A percentile compares a stretch with the other conserved stretches of the same genome.
phyloP scores from a whole-genome alignment of 1,139 yeast species.

The Lodderomyces orthopsilosis region DNA sequence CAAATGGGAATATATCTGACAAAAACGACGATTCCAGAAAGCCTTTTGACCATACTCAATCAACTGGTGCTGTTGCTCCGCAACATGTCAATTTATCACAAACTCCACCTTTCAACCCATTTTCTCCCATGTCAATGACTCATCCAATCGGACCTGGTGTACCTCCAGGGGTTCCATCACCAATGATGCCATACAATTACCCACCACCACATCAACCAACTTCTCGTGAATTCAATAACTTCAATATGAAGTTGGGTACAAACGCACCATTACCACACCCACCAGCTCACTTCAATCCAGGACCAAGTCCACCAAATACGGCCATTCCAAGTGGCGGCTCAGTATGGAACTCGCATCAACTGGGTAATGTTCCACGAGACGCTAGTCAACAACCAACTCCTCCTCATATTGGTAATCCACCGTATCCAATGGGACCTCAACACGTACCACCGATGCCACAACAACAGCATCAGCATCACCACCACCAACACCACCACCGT shows the following conservation, averaged over 20 bases:
- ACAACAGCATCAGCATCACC: constrained; percentile 3
- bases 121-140: constrained; percentile 9
- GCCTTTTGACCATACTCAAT: background rate
- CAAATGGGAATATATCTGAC: background rate
- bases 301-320: background rate
- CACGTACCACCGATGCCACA: constrained; percentile 10
- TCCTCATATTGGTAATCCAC: background rate
- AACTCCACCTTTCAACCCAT: constrained; percentile 12
- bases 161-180: constrained; percentile 2
- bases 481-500: constrained; percentile 2
- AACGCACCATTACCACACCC: background rate
- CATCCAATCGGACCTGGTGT: background rate
- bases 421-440: constrained; percentile 4
- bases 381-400: constrained; percentile 5
- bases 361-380: background rate
- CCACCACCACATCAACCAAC: constrained; percentile 8
- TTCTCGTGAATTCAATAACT: constrained; percentile 12
- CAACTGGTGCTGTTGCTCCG: constrained; percentile 12
- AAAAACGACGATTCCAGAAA: background rate
- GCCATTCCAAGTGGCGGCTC: background rate
- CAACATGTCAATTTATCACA: constrained; percentile 29
- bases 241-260: constrained; percentile 4
- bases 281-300: background rate
- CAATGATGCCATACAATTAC: constrained; percentile 4
- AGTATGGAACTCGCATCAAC: constrained; percentile 3